These are phyloP conservation scores for Cicer pinnatifidum DNA, from an alignment of 306 rosid species.

Conservation along the genomic window DNA sequence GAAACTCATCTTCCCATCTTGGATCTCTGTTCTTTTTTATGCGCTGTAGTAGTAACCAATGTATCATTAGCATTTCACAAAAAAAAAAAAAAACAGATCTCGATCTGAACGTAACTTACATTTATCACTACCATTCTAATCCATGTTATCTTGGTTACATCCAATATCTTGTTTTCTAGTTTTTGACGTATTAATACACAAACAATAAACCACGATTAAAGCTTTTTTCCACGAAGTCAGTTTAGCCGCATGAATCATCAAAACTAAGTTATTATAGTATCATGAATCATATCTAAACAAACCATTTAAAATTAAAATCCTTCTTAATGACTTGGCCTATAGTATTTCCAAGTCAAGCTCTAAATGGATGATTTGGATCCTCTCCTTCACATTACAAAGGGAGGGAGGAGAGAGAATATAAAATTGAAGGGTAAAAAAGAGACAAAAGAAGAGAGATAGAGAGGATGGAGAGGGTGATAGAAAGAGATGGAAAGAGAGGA, in stretches of 20 bases:
- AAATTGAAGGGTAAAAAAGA: background rate
- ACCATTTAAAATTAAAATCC: constrained; percentile 21
- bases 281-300: constrained; percentile 5
- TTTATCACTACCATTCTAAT: constrained; percentile 13
- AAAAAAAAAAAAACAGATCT: constrained; percentile 16
- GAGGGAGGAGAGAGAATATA: background rate
- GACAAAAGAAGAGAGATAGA: background rate
- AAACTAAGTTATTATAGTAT: background rate
- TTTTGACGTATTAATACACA: background rate
- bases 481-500: too few relatives aligned
- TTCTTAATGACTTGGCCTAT: background rate
- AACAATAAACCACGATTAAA: constrained; percentile 8
- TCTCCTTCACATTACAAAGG: background rate
- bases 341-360: constrained; percentile 4
- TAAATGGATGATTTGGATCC: background rate
- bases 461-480: too few relatives aligned
- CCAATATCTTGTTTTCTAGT: background rate
- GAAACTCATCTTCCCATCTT: constrained; percentile 90
- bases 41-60: constrained; percentile 55
- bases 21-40: constrained; percentile 92
- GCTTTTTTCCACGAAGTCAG: background rate
- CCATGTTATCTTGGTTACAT: background rate
- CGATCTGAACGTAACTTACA: constrained; percentile 9
- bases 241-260: constrained; percentile 1
- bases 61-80: constrained; percentile 18